Base-by-base conservation (phyloP, 2,329 filamentous ascomycete genomes). In the Sporothrix protearum region DNA sequence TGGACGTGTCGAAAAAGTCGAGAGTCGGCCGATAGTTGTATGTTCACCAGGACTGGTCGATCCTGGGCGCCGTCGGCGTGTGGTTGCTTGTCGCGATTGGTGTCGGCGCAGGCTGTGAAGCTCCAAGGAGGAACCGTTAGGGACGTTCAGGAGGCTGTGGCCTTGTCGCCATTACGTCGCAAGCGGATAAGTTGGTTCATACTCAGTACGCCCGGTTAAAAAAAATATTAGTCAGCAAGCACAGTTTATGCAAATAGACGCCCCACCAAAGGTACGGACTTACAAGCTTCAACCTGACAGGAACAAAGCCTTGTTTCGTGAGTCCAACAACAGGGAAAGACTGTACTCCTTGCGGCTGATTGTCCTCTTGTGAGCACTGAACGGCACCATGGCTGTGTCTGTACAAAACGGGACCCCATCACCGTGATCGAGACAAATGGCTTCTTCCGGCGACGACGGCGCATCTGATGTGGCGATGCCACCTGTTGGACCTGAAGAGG, bases 131-230 rank as follows among this genome's bases (percentile, higher is more conserved):
- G 64, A n/a, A n/a, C n/a, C n/a, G n/a, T 16, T 10, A 66, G 39
- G 45, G 3, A 66, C 59, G 59, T 39, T 63, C 59, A 63, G 39
- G 61, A 68, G 47, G 64, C 47, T 68, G 66, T 55, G 47, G 47
- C 47, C 49, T 68, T 36, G 51, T 25, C 9, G 19, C 9, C 3
- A 59, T 59, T 59, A 47, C 67, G 53, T 69, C 51, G 66, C 42
- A 67, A 14, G 45, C 22, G 25, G 10, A 45, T 16, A 47, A 47
- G 42, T 19, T 12, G 42, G 42, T 19, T 33, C 19, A 22, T 8
- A 22, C 53, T 33, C 59, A 25, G 22, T 42, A 64, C 36, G 59
- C 59, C 59, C 22, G 59, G 25, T 64, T 64, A 22, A 7, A 2
- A 25, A 6, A 45, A 28, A 64, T 36, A 45, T 33, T 51, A 36